Conservation (phyloP, 495 filamentous ascomycete species). For the Friedmanniomyces simplex region DNA sequence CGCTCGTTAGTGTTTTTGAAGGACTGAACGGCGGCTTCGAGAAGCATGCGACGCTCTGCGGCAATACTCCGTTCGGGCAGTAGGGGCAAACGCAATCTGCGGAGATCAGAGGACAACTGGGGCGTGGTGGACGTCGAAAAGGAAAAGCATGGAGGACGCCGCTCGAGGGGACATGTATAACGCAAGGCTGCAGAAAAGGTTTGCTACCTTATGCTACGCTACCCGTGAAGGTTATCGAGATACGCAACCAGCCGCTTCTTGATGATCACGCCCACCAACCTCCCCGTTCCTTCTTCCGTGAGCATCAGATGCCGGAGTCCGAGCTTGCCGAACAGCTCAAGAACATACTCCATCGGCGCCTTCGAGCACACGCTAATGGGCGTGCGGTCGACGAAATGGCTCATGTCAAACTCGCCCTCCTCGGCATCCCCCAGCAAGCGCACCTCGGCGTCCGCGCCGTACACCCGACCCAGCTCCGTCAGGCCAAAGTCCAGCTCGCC, state of each 20-base stretch:
- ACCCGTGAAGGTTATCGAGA: conserved; percentile 19
- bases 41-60: too few relatives aligned
- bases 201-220: neutral
- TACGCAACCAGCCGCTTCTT: conserved; percentile 34
- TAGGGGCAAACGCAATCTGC: too few relatives aligned
- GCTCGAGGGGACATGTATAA: too few relatives aligned
- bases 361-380: conserved; percentile 40
- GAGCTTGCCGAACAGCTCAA: conserved; percentile 49
- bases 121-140: too few relatives aligned
- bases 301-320: conserved; percentile 43
- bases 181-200: too few relatives aligned
- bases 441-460: conserved; percentile 28
- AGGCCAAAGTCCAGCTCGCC: conserved; percentile 46
- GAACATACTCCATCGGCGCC: conserved; percentile 46
- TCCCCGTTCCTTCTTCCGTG: conserved; percentile 36
- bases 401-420: conserved; percentile 32
- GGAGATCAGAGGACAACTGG: too few relatives aligned
- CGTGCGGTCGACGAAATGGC: conserved; percentile 43
- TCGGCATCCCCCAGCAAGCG: conserved; percentile 35
- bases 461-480: conserved; percentile 28
- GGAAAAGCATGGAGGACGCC: too few relatives aligned
- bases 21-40: too few relatives aligned
- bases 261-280: conserved; percentile 31
- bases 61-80: too few relatives aligned
- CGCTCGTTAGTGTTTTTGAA: too few relatives aligned